These are phyloP conservation scores for Platanus orientalis DNA, from an alignment of 164 flowering plant species.

Conservation along the genomic window DNA sequence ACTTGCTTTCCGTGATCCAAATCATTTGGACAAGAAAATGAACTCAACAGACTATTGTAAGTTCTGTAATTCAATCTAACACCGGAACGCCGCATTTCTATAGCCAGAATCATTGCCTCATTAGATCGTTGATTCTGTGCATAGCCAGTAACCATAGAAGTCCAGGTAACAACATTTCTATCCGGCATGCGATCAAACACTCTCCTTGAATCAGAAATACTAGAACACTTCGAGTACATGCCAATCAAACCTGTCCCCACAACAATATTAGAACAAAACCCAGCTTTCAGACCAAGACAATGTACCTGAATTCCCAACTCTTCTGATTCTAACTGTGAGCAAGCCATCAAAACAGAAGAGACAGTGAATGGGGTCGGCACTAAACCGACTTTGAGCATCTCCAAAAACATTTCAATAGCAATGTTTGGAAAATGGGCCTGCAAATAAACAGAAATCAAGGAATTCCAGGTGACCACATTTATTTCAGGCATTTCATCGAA, in stretches of 20 bases:
- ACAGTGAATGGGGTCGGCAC: conserved; percentile 22
- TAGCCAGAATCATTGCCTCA: conserved; percentile 32
- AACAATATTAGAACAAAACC: conserved; percentile 29
- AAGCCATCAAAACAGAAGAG: conserved; percentile 26
- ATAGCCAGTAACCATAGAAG: conserved; percentile 40
- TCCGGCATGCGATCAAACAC: conserved; percentile 34
- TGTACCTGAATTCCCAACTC: conserved; percentile 39
- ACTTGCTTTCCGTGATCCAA: conserved; percentile 41
- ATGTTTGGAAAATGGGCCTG: conserved; percentile 14
- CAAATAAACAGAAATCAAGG: conserved; percentile 32
- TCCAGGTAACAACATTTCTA: conserved; percentile 42
- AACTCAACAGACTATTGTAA: conserved; percentile 43
- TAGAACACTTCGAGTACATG: conserved; percentile 32
- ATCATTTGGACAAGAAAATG: conserved; percentile 28
- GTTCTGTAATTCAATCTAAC: conserved; percentile 35
- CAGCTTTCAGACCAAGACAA: conserved; percentile 26
- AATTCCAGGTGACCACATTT: conserved; percentile 42
- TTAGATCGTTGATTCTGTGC: conserved; percentile 33
- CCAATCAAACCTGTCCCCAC: conserved; percentile 39
- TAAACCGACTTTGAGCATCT: conserved; percentile 30
- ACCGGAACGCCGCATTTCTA: conserved; percentile 38
- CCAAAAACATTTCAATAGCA: conserved; percentile 24
- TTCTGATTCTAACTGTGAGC: conserved; percentile 22
- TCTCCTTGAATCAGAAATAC: conserved; percentile 22
- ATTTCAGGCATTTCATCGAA: conserved; percentile 40